Evolutionary conservation across 768 basidiomycete genomes (phyloP), one percentile per base, ranked within the genome.

Genomic region (Rhodotorula sphaerocarpa): DNA sequence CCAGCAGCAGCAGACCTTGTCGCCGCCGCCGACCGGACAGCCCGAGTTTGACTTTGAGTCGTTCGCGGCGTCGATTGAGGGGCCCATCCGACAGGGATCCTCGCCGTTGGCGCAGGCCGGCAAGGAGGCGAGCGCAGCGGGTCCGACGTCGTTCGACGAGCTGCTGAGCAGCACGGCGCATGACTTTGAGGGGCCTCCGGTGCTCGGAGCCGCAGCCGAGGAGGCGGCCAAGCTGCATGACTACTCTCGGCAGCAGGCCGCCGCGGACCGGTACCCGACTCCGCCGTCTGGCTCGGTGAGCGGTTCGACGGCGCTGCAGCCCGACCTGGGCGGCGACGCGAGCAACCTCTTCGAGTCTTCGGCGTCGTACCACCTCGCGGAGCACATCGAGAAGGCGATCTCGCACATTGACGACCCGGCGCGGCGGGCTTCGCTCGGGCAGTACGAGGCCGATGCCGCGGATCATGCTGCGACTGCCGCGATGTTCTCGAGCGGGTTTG

Each of bases 31-130:
- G 12, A 28, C 51, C 0, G 44, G 52, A 2, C 33, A 57, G n/a
- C 56, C 54, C 21, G 57, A 48, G 2, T 61, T 64, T 36, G 59
- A 68, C 56, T 61, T 42, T 27, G 52, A 57, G 39, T 36, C 55
- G 21, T 68, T 68, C 44, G 62, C 62, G 7, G 62, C 66, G 21
- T 61, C 55, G 30, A 57, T 68, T 48, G 62, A 64, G 41, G 66
- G 65, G 1, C 61, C 61, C 27, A 39, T 39, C 9, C 36, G 36
- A 16, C 36, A 39, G 16, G 2, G 33, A 7, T 11, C 53, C 30
- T 11, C 45, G 11, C 9, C 31, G 7, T 33, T 16, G n/a, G 27
- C 53, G 16, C 27, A 41, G 45, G 46, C 12, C 39, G 12, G 23
- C 36, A 9, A 39, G 16, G 2, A 3, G 20, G 1, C 33, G 34